Conservation (phyloP, 1,139 yeast species). For the Eremothecium cymbalariae region DNA sequence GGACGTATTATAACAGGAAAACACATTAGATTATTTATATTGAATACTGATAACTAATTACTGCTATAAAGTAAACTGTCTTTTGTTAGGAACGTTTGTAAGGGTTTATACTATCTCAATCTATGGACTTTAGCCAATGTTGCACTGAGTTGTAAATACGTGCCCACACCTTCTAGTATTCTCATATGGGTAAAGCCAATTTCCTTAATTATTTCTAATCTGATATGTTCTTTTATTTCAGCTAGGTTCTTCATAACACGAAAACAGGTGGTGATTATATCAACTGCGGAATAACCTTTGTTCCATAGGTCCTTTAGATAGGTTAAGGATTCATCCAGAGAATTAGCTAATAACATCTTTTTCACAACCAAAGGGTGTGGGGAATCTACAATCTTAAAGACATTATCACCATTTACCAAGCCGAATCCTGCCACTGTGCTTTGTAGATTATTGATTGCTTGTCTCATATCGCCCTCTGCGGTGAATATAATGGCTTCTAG, state of each 20-base stretch:
- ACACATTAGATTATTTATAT: too few species aligned
- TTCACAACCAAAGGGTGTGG: slow-evolving; percentile 89
- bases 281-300: slow-evolving; percentile 90
- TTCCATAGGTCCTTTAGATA: slow-evolving; percentile 65
- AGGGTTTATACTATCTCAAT: slow-evolving; percentile 11
- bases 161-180: slow-evolving; percentile 84
- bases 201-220: slow-evolving; percentile 72
- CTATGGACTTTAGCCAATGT: slow-evolving; percentile 54
- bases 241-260: slow-evolving; percentile 73
- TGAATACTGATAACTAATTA: too few species aligned
- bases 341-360: slow-evolving; percentile 55
- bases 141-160: slow-evolving; percentile 79
- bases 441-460: slow-evolving; percentile 88
- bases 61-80: too few species aligned
- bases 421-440: slow-evolving; percentile 93
- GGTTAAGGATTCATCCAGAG: slow-evolving; percentile 63
- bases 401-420: slow-evolving; percentile 81
- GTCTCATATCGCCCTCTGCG: slow-evolving; percentile 99
- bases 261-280: slow-evolving; percentile 84
- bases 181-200: slow-evolving; percentile 91
- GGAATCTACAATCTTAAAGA: slow-evolving; percentile 89
- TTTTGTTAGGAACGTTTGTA: too few species aligned
- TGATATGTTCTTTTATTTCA: slow-evolving; percentile 54
- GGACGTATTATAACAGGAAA: too few species aligned
- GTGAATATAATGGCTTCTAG: slow-evolving; percentile 90